These are phyloP conservation scores for Schwanniomyces yamadae DNA, from an alignment of 805 yeast species.

Conservation along the genomic window DNA sequence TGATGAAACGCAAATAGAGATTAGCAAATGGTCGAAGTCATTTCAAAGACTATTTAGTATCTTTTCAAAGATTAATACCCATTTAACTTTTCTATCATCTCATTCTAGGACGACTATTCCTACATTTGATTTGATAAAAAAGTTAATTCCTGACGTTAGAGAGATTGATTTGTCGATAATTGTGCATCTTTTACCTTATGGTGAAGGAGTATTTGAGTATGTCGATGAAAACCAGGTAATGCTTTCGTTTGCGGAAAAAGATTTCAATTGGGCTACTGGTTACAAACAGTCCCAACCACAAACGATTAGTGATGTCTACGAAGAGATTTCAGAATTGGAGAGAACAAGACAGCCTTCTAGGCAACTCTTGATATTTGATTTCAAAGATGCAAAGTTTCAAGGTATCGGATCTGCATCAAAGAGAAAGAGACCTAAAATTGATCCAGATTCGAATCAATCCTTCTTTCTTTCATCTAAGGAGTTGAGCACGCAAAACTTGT, in stretches of 20 bases:
- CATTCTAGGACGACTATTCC: constrained; percentile 36
- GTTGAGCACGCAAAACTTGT: constrained; percentile 49
- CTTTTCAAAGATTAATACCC: constrained; percentile 34
- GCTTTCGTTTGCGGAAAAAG: constrained; percentile 43
- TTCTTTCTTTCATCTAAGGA: constrained; percentile 37
- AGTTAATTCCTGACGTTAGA: constrained; percentile 30
- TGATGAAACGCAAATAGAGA: constrained; percentile 1
- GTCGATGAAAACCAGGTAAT: constrained; percentile 71
- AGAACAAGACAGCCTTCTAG: constrained; percentile 28
- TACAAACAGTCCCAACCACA: constrained; percentile 31
- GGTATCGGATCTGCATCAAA: constrained; percentile 36
- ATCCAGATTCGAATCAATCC: constrained; percentile 11
- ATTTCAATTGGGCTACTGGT: constrained; percentile 35
- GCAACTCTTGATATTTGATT: constrained; percentile 71
- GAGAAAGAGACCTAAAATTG: constrained; percentile 9
- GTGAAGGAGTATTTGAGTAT: constrained; percentile 63
- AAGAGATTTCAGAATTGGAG: constrained; percentile 50
- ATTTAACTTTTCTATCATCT: constrained; percentile 38
- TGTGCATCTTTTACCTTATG: constrained; percentile 61
- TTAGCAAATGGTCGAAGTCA: constrained; percentile 7
- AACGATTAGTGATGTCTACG: constrained; percentile 50
- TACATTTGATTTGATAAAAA: constrained; percentile 27
- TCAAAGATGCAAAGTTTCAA: constrained; percentile 65
- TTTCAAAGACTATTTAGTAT: constrained; percentile 15
- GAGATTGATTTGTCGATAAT: constrained; percentile 64